These are phyloP conservation scores for Tarenaya hassleriana DNA, from an alignment of 345 rosid genomes.

Conservation along the genomic window DNA sequence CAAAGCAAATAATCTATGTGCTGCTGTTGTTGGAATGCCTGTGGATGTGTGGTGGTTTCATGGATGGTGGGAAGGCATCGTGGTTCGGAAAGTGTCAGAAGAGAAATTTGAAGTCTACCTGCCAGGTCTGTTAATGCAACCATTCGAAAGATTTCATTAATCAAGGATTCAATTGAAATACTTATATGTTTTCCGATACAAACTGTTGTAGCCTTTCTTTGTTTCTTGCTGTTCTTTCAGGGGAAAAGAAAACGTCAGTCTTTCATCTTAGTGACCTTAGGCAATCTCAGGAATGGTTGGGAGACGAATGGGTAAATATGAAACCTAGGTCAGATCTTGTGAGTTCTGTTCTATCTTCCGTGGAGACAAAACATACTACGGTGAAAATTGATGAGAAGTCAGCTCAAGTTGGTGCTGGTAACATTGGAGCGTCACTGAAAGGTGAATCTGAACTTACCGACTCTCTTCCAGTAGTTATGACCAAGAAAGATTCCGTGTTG, in stretches of 20 bases:
- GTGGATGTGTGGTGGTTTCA: slow-evolving; percentile 87
- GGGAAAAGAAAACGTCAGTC: slow-evolving; percentile 50
- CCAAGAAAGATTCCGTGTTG: slow-evolving; percentile 14
- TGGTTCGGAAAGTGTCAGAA: slow-evolving; percentile 42
- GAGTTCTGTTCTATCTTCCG: slow-evolving; percentile 22
- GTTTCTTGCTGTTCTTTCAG: slow-evolving; percentile 30
- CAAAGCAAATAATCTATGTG: slow-evolving; percentile 20
- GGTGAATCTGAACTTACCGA: slow-evolving; percentile 17
- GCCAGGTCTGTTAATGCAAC: slow-evolving; percentile 47
- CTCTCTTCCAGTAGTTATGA: slow-evolving; percentile 22
- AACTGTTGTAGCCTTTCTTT: slow-evolving; percentile 9
- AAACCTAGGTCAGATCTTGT: slow-evolving; percentile 41
- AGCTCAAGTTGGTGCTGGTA: slow-evolving; percentile 19
- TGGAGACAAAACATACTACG: slow-evolving; percentile 27
- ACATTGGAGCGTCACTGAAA: slow-evolving; percentile 16
- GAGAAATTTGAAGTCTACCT: slow-evolving; percentile 52
- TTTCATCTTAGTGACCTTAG: slow-evolving; percentile 42
- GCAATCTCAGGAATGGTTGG: slow-evolving; percentile 64
- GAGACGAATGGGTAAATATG: slow-evolving; percentile 46
- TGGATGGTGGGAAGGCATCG: slow-evolving; percentile 93
- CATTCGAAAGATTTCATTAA: background rate
- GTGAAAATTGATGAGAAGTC: slow-evolving; percentile 23
- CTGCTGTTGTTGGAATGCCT: slow-evolving; percentile 41
- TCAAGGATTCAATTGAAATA: background rate
- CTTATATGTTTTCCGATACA: background rate